phyloP scores from a whole-genome alignment of 2,329 filamentous ascomycete species.

The Drechslerella coelobrocha region DNA sequence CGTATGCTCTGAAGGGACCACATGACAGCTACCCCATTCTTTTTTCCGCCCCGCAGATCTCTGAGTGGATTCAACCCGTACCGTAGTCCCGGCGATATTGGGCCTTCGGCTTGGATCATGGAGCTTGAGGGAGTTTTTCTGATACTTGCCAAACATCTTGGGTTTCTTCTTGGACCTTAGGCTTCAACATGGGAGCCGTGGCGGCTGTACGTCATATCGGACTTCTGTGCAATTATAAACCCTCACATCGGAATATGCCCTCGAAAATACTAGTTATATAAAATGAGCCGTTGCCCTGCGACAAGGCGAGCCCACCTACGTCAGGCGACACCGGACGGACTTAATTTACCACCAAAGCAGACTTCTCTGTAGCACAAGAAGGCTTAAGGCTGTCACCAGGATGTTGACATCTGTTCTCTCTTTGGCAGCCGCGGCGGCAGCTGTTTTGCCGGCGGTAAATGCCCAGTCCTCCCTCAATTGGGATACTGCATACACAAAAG shows the following conservation, averaged over 20 bases:
- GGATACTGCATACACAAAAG: slow-evolving; percentile 77
- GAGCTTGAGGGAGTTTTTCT: slow-evolving; percentile 48
- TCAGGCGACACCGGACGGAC: too few relatives aligned
- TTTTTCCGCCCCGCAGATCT: too few relatives aligned
- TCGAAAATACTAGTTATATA: too few relatives aligned
- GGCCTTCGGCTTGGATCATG: slow-evolving; percentile 27
- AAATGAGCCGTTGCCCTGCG: too few relatives aligned
- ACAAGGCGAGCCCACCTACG: too few relatives aligned
- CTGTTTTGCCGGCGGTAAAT: slow-evolving; percentile 30
- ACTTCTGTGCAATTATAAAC: too few relatives aligned
- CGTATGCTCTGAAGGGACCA: neutral
- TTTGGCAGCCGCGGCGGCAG: slow-evolving; percentile 18
- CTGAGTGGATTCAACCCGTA: slow-evolving; percentile 2
- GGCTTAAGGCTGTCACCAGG: neutral
- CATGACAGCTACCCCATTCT: slow-evolving; percentile 23
- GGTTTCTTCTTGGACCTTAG: slow-evolving; percentile 11
- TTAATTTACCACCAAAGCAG: too few relatives aligned
- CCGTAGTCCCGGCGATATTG: slow-evolving; percentile 32
- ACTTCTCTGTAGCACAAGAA: neutral
- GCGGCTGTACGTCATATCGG: too few relatives aligned
- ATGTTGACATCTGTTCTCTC: slow-evolving; percentile 40
- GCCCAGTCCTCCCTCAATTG: slow-evolving; percentile 62
- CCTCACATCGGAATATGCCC: too few relatives aligned
- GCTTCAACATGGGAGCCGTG: too few relatives aligned
- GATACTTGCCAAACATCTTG: slow-evolving; percentile 50